phyloP scores from a whole-genome alignment of 2,329 filamentous ascomycete genomes.

The Xylariaceae sp. region DNA sequence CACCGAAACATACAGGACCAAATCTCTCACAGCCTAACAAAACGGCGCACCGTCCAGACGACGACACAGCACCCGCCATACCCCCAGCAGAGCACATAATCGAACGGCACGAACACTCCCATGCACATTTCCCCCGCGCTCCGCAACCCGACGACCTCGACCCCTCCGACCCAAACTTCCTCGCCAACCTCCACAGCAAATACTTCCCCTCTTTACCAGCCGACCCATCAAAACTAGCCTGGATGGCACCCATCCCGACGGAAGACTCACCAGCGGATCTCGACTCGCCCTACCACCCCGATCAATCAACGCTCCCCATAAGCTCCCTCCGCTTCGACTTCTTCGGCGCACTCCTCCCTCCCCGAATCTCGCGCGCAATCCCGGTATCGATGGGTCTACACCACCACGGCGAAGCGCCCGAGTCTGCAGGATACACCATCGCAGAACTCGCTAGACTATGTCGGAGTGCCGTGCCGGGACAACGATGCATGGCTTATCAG shows the following conservation, averaged over 20 bases:
- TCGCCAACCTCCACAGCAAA: constrained; percentile 79
- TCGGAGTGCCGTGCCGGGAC: constrained; percentile 77
- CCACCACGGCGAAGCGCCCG: constrained; percentile 88
- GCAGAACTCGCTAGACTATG: constrained; percentile 79
- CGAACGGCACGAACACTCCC: constrained; percentile 13
- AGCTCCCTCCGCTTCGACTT: constrained; percentile 88
- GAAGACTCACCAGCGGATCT: constrained; percentile 62
- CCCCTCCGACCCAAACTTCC: constrained; percentile 77
- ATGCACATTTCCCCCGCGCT: constrained; percentile 60
- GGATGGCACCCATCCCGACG: constrained; percentile 77
- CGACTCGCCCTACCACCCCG: constrained; percentile 79
- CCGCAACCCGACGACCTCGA: constrained; percentile 69
- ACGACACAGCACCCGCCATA: constrained; percentile 13
- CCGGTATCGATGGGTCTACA: constrained; percentile 80
- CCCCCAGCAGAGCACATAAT: constrained; percentile 20
- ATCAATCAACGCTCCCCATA: constrained; percentile 67
- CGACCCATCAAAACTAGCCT: constrained; percentile 81
- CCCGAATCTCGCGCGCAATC: constrained; percentile 68
- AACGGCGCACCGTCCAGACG: constrained; percentile 27
- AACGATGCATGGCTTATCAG: constrained; percentile 89
- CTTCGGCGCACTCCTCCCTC: constrained; percentile 74
- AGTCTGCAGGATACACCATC: constrained; percentile 92
- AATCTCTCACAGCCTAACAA: constrained; percentile 5
- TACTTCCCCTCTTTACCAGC: constrained; percentile 89
- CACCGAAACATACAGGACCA: background rate